phyloP scores from a whole-genome alignment of 148 eudicot species.

The Bassia scoparia region DNA sequence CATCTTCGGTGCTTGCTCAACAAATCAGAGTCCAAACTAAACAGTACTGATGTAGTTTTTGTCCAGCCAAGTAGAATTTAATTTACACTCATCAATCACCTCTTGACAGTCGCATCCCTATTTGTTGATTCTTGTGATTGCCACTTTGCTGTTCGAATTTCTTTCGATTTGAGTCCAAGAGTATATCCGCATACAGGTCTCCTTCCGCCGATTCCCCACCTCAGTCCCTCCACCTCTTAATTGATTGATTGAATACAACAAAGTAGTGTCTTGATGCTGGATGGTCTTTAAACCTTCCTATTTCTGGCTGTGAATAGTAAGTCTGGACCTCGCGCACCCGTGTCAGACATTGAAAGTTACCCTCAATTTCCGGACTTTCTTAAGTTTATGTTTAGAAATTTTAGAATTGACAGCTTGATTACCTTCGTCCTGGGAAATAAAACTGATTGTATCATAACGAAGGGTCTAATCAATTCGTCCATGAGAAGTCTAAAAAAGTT shows the following conservation, averaged over 20 bases:
- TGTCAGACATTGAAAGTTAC: too few relatives aligned
- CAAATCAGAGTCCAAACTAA: constrained; percentile 31
- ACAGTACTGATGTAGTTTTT: constrained; percentile 28
- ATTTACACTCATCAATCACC: constrained; percentile 33
- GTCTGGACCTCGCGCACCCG: too few relatives aligned
- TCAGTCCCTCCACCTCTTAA: constrained; percentile 23
- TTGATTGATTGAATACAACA: constrained; percentile 11
- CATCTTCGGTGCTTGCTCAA: constrained; percentile 32
- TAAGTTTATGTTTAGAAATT: too few relatives aligned
- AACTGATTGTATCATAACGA: constrained; percentile 13
- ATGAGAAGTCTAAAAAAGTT: constrained; percentile 27
- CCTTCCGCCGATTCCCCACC: constrained; percentile 15
- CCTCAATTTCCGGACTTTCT: too few relatives aligned
- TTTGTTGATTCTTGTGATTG: constrained; percentile 7
- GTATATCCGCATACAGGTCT: constrained; percentile 30
- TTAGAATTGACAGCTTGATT: too few relatives aligned
- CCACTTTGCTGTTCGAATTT: constrained; percentile 16
- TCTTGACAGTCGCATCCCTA: constrained; percentile 27
- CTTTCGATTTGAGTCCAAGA: constrained; percentile 25
- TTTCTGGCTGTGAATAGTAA: constrained; percentile 26
- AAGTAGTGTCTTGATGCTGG: constrained; percentile 5
- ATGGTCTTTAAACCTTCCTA: constrained; percentile 12
- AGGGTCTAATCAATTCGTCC: constrained; percentile 17
- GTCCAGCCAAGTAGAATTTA: constrained; percentile 34
- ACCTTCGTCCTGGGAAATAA: constrained; percentile 31